Base-by-base conservation (phyloP, 148 eudicot genomes). In the Fallopia convolvulus region DNA sequence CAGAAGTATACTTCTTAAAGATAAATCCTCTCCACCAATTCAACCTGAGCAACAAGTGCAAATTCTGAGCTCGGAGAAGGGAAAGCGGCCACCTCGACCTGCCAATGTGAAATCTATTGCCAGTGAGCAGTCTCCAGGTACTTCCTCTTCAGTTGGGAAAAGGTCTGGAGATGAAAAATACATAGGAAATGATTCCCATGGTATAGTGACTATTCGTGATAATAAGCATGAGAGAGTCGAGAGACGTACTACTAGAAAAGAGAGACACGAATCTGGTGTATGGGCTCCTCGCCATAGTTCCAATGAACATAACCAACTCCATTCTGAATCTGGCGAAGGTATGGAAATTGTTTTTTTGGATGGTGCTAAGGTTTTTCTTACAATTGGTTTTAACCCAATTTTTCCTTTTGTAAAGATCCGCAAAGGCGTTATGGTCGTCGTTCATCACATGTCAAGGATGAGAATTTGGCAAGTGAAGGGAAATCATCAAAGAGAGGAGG, bases 231-330 rank as follows among this genome's bases (percentile, higher is more conserved):
- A 95, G 78, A 26, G 30, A 26, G 30, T 26, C 30, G 30, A 26
- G 30, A 89, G 85, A 75, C 91, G 96, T 44, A 82, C 88, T 44
- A 87, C 89, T 44, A 88, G 97, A 82, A 91, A 81, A 85, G 99
- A 94, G 78, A 90, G 97, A 84, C 92, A 89, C 83, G 99, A 94
- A 87, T 97, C 90, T 81, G 96, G 92, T 76, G 88, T 92, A 74
- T 92, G 97, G 97, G 66, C 99, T 78, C 97, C 97, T 78, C 90
- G 94, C 40, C 89, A 84, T 77, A 75, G 88, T 48, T 86, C 88
- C 80, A 85, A 89, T 61, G 97, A 86, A 72, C 78, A 76, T 75
- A 70, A 87, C 65, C 92, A 88, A 77, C 79, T 74, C 13, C 80
- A 49, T 52, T 73, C 72, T 52, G 89, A 88, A 82, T 76, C 78